These are phyloP conservation scores for Zasmidium citrigriseum DNA, from an alignment of 2,329 filamentous ascomycete genomes.

Conservation along the genomic window DNA sequence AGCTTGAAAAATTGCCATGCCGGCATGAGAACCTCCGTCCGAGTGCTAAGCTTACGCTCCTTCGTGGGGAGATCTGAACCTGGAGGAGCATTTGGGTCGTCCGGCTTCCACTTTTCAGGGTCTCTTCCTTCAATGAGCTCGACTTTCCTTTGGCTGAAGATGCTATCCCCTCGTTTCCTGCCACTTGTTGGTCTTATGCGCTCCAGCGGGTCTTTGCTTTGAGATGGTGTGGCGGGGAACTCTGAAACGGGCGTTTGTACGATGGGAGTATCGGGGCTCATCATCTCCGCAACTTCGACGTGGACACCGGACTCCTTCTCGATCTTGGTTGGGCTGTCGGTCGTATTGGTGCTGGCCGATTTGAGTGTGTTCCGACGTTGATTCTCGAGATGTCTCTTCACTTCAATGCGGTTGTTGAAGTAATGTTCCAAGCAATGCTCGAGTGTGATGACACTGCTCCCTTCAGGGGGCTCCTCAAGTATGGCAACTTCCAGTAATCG, in stretches of 20 bases:
- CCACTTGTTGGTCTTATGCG: conserved; percentile 37
- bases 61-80: conserved; percentile 15
- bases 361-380: conserved; percentile 61
- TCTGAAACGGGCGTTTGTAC: conserved; percentile 24
- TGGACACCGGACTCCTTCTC: conserved; percentile 41
- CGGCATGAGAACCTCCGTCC: conserved; percentile 89
- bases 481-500: conserved; percentile 87
- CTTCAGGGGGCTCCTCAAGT: conserved; percentile 68
- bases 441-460: conserved; percentile 65
- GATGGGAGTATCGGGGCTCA: conserved; percentile 33
- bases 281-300: conserved; percentile 47
- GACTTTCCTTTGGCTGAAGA: conserved; percentile 49
- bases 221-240: conserved; percentile 23
- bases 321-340: conserved; percentile 17
- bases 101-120: conserved; percentile 41
- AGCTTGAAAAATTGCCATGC: conserved; percentile 97
- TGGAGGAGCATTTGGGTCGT: conserved; percentile 43
- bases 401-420: conserved; percentile 91
- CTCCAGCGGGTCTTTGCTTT: conserved; percentile 32
- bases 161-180: conserved; percentile 49
- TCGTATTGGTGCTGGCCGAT: conserved; percentile 40
- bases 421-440: conserved; percentile 93
- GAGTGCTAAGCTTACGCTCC: conserved; percentile 32
- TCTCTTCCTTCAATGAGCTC: conserved; percentile 33
- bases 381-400: conserved; percentile 68